Evolutionary conservation across 1,284 basidiomycete species (phyloP).

Genomic region (Stygiomarasmius scandens): DNA sequence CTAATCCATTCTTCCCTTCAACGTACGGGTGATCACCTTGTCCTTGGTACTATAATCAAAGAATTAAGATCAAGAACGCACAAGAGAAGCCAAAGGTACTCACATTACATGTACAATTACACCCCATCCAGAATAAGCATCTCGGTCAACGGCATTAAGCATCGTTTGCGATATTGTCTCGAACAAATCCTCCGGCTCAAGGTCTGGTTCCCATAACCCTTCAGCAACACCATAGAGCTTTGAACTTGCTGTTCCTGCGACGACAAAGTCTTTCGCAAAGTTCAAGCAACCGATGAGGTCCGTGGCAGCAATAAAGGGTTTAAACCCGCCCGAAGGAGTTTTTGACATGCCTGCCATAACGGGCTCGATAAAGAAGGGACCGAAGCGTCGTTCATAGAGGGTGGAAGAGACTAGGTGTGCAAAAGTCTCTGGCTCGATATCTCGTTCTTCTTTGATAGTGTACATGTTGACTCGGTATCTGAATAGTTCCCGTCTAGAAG

Average conservation of each 20-base stretch:
- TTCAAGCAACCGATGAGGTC: conserved; percentile 97
- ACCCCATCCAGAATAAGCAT: conserved; percentile 97
- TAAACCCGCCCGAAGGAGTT: conserved; percentile 72
- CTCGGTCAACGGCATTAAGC: conserved; percentile 93
- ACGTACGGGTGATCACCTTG: conserved; percentile 80
- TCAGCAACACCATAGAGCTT: conserved; percentile 98
- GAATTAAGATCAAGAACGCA: conserved; percentile 5
- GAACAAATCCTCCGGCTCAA: conserved; percentile 96
- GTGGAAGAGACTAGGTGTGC: conserved; percentile 95
- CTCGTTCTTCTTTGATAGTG: conserved; percentile 98
- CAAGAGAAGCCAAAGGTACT: conserved; percentile 35
- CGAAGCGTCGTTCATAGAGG: conserved; percentile 96
- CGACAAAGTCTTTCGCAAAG: conserved; percentile 96
- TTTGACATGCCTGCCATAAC: conserved; percentile 91
- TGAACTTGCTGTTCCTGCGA: conserved; percentile 90
- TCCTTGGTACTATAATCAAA: conserved; percentile 73
- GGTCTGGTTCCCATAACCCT: conserved; percentile 96
- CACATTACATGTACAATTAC: conserved; percentile 95
- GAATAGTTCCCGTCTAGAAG: conserved; percentile 78
- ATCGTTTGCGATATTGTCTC: conserved; percentile 98
- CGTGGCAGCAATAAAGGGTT: conserved; percentile 95
- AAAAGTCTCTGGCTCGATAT: conserved; percentile 96
- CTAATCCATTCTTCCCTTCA: conserved; percentile 93
- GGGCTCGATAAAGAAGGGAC: conserved; percentile 97
- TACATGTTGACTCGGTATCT: conserved; percentile 99